phyloP scores from a whole-genome alignment of 176 grass and related monocot species.

The Ananas comosus region DNA sequence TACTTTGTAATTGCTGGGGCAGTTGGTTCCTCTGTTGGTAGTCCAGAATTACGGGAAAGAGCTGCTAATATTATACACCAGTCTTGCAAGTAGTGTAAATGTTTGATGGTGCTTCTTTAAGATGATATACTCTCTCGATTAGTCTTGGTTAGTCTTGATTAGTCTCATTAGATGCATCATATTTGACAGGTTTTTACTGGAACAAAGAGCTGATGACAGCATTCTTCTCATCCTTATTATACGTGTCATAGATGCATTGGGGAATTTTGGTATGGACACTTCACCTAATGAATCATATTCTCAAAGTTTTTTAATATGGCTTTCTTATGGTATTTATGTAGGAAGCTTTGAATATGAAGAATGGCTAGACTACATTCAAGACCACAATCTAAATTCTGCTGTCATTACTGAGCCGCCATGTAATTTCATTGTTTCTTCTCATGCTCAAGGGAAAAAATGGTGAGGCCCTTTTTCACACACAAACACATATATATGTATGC shows the following conservation, averaged over 20 bases:
- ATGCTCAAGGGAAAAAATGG: slow-evolving; percentile 88
- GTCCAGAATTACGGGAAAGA: slow-evolving; percentile 90
- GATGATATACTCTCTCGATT: not conserved
- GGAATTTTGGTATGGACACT: slow-evolving; percentile 73
- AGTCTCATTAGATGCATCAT: slow-evolving; percentile 24
- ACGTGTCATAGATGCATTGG: slow-evolving; percentile 87
- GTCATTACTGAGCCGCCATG: slow-evolving; percentile 82
- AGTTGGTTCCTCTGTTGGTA: slow-evolving; percentile 59
- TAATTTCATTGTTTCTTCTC: slow-evolving; percentile 80
- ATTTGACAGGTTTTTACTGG: slow-evolving; percentile 73
- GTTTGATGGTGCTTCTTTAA: slow-evolving; percentile 1
- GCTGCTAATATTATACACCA: slow-evolving; percentile 65
- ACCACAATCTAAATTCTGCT: slow-evolving; percentile 84
- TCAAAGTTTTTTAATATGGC: slow-evolving; percentile 17
- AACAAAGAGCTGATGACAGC: slow-evolving; percentile 89
- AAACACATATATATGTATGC: too few species aligned
- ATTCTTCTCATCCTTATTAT: slow-evolving; percentile 83
- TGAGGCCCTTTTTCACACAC: slow-evolving; percentile 8
- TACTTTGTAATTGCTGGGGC: slow-evolving; percentile 70
- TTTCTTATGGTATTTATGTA: slow-evolving; percentile 37
- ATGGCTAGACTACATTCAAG: slow-evolving; percentile 81
- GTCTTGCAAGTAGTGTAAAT: slow-evolving; percentile 65
- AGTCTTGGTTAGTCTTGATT: slow-evolving; percentile 12
- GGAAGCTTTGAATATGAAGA: slow-evolving; percentile 93
- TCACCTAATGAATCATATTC: not conserved